Conservation (phyloP, 257 asterid species). For the Ballota nigra region DNA sequence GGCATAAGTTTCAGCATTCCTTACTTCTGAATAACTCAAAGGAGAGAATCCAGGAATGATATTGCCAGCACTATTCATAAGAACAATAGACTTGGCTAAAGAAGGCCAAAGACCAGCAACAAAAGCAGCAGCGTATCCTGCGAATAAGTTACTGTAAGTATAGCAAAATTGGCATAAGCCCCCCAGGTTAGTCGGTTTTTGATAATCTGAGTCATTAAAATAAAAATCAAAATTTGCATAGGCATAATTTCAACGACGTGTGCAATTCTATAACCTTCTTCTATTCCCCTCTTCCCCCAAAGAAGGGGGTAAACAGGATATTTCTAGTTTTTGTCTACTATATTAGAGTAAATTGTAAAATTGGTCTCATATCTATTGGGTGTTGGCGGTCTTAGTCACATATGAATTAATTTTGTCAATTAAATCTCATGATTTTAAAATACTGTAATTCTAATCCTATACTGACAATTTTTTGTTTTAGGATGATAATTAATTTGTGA, state of each 20-base stretch:
- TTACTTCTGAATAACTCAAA: constrained; percentile 48
- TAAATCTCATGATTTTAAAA: too few relatives aligned
- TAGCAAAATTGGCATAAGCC: constrained; percentile 7
- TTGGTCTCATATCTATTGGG: too few relatives aligned
- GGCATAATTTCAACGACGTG: not conserved
- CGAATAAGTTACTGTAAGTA: constrained; percentile 22
- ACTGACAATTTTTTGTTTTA: too few relatives aligned
- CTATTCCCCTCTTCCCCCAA: constrained; percentile 1
- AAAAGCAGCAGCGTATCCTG: constrained; percentile 77
- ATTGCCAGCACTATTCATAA: constrained; percentile 78
- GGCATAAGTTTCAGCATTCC: constrained; percentile 18
- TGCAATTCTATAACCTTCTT: not conserved
- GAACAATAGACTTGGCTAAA: constrained; percentile 71
- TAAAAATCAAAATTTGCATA: constrained; percentile 8
- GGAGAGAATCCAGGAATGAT: constrained; percentile 57
- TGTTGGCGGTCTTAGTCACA: too few relatives aligned
- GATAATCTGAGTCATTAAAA: too few relatives aligned
- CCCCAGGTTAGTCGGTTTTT: too few relatives aligned
- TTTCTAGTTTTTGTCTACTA: not conserved
- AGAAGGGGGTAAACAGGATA: not conserved
- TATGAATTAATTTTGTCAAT: too few relatives aligned
- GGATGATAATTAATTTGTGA: too few relatives aligned
- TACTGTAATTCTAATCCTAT: too few relatives aligned
- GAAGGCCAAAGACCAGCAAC: constrained; percentile 77
- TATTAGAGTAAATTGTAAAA: too few relatives aligned